These are phyloP conservation scores for Sporodiniella umbellata DNA, from an alignment of 371 early-diverging fungal genomes.

Conservation along the genomic window DNA sequence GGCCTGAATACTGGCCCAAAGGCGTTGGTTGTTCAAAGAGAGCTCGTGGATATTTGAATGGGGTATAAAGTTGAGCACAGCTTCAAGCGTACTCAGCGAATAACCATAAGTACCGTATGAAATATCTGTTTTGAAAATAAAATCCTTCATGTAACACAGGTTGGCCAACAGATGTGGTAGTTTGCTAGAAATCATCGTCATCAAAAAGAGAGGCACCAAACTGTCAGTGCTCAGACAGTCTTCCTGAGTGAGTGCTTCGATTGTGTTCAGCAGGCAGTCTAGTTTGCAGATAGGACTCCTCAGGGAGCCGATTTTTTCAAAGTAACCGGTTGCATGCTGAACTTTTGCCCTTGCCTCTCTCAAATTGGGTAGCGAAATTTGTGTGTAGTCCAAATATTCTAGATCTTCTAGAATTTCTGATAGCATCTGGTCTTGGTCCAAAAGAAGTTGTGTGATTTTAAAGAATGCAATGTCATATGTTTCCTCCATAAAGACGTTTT, in stretches of 20 bases:
- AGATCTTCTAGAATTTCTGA: slow-evolving; percentile 35
- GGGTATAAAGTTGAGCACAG: slow-evolving; percentile 46
- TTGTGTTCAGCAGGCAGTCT: slow-evolving; percentile 39
- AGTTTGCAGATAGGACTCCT: slow-evolving; percentile 55
- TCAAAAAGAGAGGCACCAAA: slow-evolving; percentile 47
- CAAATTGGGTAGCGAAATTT: slow-evolving; percentile 42
- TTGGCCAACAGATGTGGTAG: slow-evolving; percentile 53
- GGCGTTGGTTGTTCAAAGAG: slow-evolving; percentile 35
- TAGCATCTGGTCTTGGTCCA: slow-evolving; percentile 35
- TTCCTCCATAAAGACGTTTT: slow-evolving; percentile 54
- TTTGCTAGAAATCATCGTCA: slow-evolving; percentile 48
- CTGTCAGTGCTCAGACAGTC: slow-evolving; percentile 34
- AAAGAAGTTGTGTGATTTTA: slow-evolving; percentile 43
- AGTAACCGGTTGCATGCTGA: slow-evolving; percentile 34
- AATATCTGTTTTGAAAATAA: slow-evolving; percentile 42
- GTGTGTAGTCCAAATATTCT: slow-evolving; percentile 46
- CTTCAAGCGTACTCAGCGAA: slow-evolving; percentile 55
- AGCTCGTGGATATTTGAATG: slow-evolving; percentile 22
- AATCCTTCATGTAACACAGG: slow-evolving; percentile 56
- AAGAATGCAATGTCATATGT: slow-evolving; percentile 60
- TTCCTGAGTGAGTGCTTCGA: slow-evolving; percentile 24
- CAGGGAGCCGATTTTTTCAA: slow-evolving; percentile 48
- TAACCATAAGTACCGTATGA: slow-evolving; percentile 49
- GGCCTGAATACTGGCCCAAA: slow-evolving; percentile 30
- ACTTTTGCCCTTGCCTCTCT: slow-evolving; percentile 32